Evolutionary conservation across 2,329 filamentous ascomycete genomes (phyloP).

Genomic region (Pleomassaria siparia): DNA sequence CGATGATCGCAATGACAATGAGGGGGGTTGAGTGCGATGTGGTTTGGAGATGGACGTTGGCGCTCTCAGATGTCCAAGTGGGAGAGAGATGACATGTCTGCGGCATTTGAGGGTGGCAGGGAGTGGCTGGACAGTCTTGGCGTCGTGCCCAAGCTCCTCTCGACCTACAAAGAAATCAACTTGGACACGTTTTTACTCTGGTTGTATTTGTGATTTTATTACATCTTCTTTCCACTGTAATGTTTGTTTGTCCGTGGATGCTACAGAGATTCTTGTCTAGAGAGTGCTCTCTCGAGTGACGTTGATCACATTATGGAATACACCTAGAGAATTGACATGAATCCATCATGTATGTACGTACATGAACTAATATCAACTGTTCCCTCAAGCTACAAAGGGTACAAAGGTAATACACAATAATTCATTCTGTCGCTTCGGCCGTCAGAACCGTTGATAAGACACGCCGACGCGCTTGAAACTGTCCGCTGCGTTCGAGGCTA

Average conservation of each 20-base stretch:
- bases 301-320: too few relatives aligned
- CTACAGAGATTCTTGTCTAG: too few relatives aligned
- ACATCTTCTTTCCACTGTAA: too few relatives aligned
- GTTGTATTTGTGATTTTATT: too few relatives aligned
- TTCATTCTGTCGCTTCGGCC: background rate
- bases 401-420: background rate
- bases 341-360: too few relatives aligned
- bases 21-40: background rate
- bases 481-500: background rate
- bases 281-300: too few relatives aligned
- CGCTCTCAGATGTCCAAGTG: too few relatives aligned
- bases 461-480: slow-evolving; percentile 1
- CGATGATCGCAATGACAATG: slow-evolving; percentile 3
- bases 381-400: background rate
- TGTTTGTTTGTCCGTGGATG: too few relatives aligned
- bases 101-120: too few relatives aligned
- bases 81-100: too few relatives aligned
- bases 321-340: too few relatives aligned
- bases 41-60: background rate
- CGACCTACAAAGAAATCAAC: background rate
- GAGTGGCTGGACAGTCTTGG: background rate
- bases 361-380: too few relatives aligned
- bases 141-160: background rate
- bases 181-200: background rate
- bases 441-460: background rate